Evolutionary conservation across 2,329 filamentous ascomycete species (phyloP), one percentile per base, ranked within the genome.

Genomic region (Cryoendolithus antarcticus): DNA sequence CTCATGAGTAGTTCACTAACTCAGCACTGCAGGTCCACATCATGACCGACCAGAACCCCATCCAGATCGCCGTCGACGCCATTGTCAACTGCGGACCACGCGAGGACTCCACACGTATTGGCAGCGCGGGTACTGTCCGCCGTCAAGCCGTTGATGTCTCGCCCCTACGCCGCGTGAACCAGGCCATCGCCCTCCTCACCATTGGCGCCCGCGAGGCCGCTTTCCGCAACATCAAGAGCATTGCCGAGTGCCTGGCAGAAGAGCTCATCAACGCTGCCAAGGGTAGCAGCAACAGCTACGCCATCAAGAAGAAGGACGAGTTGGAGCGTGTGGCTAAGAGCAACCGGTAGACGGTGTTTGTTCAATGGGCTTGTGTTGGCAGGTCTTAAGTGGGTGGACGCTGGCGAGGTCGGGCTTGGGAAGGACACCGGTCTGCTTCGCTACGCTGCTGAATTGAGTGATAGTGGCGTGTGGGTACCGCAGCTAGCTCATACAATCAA

Each of bases 221-320:
- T 61, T 98, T 98, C 89, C 84, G 91, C 71, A 98, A 98, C 80
- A 82, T 98, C 79, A 98, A 98, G 88, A 88, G 82, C 65, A 93
- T 98, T 67, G 88, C 93, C 62, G 91, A 98, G 80, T 96, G 91
- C 77, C 75, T 98, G 62, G 91, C 91, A 66, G 93, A 98, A 75
- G 91, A 98, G 81, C 80, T 98, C 69, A 96, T 98, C 82, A 98
- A 98, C 79, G 93, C 93, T 67, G 93, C 93, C 70, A 98, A 98
- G 86, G 91, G 91, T 65, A 93, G 83, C 81, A 93, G 84, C 75
- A 98, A 98, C 86, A 95, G 88, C 58, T 98, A 96, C 70, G 91
- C 93, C 63, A 98, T 98, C 82, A 98, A 98, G 86, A 98, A 98
- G 86, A 98, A 98, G 89, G 91, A 98, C 71, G 93, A 98, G 83